Evolutionary conservation across 2,329 filamentous ascomycete genomes (phyloP), one percentile per base, ranked within the genome.

Genomic region (Teratosphaeria epicoccoides): DNA sequence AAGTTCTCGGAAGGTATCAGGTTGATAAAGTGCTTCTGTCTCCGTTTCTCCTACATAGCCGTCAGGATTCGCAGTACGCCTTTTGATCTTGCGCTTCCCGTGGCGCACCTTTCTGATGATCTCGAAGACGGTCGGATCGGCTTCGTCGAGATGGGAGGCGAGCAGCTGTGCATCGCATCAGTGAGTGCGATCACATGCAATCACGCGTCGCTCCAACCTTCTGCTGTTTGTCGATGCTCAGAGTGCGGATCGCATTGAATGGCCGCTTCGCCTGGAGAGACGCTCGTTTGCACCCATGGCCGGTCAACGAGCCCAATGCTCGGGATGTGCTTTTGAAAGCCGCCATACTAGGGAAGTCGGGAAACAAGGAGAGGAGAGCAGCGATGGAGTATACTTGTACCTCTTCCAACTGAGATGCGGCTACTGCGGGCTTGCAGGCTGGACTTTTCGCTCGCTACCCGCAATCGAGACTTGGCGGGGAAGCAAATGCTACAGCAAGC

Each of bases 11-110:
- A 95, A 20, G 89, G 89, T 60, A 95, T 95, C 52, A 95, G 78
- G 71, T 97, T 97, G 75, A 98, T 95, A 66, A 96, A 98, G 71
- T 97, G 89, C 72, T 95, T 95, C 72, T 98, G 93, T 61, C 93
- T 82, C 61, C 80, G 80, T 81, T 97, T 97, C 77, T 98, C 93
- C 88, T 49, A 47, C 26, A 47, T 45, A 28, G 23, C 47, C 51
- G 48, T 61, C 25, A 57, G 46, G 51, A 44, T 24, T 28, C 29
- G 33, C n/a, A 6, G n/a, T 40, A n/a, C 22, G 29, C 46, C 50
- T 49, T 43, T 23, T 44, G 29, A 50, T 25, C 37, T 10, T 24
- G 22, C 29, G 20, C 43, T 24, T 46, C 22, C 23, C 11, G 49
- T 44, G n/a, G 52, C 48, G 43, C 72, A 94, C 89, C 79, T 89